These are phyloP conservation scores for Penicillium steckii DNA, from an alignment of 495 filamentous ascomycete species.

Conservation along the genomic window DNA sequence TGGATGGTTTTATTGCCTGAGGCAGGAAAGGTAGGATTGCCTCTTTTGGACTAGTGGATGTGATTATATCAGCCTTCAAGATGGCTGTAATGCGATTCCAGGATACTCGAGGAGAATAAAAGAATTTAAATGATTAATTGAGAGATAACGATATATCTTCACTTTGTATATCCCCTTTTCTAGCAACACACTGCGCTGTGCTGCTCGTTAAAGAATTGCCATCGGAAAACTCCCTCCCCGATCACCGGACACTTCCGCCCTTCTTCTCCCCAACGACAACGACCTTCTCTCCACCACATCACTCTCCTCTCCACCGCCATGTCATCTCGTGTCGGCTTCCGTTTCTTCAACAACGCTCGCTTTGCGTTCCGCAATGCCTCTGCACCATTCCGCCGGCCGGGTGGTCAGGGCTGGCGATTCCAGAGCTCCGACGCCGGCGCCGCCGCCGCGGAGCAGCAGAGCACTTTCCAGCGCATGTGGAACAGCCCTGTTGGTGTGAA, in stretches of 20 bases:
- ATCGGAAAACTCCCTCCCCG: slow-evolving; percentile 27
- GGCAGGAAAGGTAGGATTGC: neutral
- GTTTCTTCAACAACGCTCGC: slow-evolving; percentile 50
- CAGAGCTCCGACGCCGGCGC: slow-evolving; percentile 60
- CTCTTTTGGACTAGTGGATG: slow-evolving; percentile 5
- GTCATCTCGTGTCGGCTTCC: slow-evolving; percentile 49
- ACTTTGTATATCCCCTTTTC: neutral
- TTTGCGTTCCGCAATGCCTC: slow-evolving; percentile 52
- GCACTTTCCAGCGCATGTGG: slow-evolving; percentile 71
- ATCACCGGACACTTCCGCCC: slow-evolving; percentile 24
- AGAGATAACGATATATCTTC: neutral
- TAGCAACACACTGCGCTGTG: slow-evolving; percentile 1
- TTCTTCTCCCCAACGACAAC: slow-evolving; percentile 22
- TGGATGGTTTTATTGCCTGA: neutral
- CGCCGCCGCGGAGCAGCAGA: slow-evolving; percentile 51
- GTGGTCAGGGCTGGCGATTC: slow-evolving; percentile 59
- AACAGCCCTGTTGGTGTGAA: slow-evolving; percentile 84
- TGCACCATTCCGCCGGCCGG: slow-evolving; percentile 50
- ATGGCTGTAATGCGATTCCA: slow-evolving; percentile 11
- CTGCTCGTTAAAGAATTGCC: neutral
- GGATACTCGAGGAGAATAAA: neutral
- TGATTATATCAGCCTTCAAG: slow-evolving; percentile 37
- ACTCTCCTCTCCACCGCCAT: slow-evolving; percentile 29
- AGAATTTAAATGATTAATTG: neutral
- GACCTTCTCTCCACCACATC: slow-evolving; percentile 19